phyloP scores from a whole-genome alignment of 2,329 filamentous ascomycete species.

The Ophiostoma pallidulum region DNA sequence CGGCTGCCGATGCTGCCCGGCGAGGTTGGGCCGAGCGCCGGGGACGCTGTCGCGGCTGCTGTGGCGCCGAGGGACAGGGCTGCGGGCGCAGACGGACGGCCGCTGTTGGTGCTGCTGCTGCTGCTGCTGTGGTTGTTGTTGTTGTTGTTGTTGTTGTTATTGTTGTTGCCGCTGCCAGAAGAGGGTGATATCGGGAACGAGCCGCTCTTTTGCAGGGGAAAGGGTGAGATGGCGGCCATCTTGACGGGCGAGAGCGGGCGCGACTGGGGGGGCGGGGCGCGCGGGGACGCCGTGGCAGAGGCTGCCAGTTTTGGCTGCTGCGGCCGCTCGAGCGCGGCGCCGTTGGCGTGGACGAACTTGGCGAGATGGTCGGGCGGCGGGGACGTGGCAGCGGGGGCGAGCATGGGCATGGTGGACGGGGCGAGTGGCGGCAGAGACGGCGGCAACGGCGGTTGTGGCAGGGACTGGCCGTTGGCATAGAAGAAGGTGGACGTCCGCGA shows the following conservation, averaged over 20 bases:
- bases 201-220: slow-evolving; percentile 3
- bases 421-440: not conserved
- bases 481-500: slow-evolving; percentile 30
- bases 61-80: not conserved
- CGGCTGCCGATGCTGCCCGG: slow-evolving; percentile 1
- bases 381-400: slow-evolving; percentile 12
- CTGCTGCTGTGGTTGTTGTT: no score
- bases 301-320: not conserved
- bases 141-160: no score
- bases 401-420: slow-evolving; percentile 6
- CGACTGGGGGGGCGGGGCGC: slow-evolving; percentile 19
- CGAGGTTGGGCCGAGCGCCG: slow-evolving; percentile 1
- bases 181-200: slow-evolving; percentile 1
- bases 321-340: slow-evolving; percentile 31
- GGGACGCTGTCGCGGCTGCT: not conserved
- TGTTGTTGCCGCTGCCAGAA: not conserved
- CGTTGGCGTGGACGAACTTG: slow-evolving; percentile 72
- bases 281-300: not conserved
- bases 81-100: not conserved
- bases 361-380: slow-evolving; percentile 22
- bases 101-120: not conserved
- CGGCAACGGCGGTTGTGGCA: no score
- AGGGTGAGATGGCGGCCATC: slow-evolving; percentile 11
- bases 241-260: slow-evolving; percentile 46
- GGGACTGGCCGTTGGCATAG: slow-evolving; percentile 31